phyloP scores from a whole-genome alignment of 495 filamentous ascomycete genomes.

The Aspergillus egyptiacus region DNA sequence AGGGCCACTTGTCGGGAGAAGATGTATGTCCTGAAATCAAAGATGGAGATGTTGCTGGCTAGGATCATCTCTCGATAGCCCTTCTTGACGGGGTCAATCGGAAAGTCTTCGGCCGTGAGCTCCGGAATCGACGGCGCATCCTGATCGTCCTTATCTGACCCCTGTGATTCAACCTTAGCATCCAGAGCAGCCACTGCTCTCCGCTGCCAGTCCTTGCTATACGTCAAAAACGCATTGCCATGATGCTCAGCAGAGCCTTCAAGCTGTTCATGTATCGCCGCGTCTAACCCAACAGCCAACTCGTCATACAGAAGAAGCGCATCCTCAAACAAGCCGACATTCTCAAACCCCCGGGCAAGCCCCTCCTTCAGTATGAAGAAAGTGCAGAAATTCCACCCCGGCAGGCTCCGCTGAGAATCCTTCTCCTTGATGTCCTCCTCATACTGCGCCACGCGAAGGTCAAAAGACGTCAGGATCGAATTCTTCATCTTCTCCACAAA shows the following conservation, averaged over 20 bases:
- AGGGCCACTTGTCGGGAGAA: constrained; percentile 85
- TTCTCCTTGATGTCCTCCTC: constrained; percentile 96
- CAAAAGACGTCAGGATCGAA: constrained; percentile 83
- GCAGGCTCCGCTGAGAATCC: constrained; percentile 78
- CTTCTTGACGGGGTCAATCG: constrained; percentile 69
- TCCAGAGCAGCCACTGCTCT: constrained; percentile 47
- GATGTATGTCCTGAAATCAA: constrained; percentile 92
- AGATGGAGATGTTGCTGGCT: constrained; percentile 93
- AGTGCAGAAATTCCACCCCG: constrained; percentile 98
- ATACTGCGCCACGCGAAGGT: constrained; percentile 85
- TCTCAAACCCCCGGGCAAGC: constrained; percentile 88
- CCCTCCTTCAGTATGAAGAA: constrained; percentile 98
- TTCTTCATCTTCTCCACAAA: constrained; percentile 80
- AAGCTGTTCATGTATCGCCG: constrained; percentile 69
- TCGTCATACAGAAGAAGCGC: constrained; percentile 90
- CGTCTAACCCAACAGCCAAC: constrained; percentile 76
- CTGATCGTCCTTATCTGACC: constrained; percentile 13
- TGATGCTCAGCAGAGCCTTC: constrained; percentile 50
- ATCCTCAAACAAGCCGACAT: constrained; percentile 92
- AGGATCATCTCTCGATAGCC: constrained; percentile 88
- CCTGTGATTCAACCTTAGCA: not conserved
- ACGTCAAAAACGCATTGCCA: constrained; percentile 58
- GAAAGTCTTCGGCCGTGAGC: constrained; percentile 35
- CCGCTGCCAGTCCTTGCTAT: constrained; percentile 64
- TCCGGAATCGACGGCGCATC: constrained; percentile 25